Conservation (phyloP, 768 basidiomycete species). For the Tylopilus sp. region DNA sequence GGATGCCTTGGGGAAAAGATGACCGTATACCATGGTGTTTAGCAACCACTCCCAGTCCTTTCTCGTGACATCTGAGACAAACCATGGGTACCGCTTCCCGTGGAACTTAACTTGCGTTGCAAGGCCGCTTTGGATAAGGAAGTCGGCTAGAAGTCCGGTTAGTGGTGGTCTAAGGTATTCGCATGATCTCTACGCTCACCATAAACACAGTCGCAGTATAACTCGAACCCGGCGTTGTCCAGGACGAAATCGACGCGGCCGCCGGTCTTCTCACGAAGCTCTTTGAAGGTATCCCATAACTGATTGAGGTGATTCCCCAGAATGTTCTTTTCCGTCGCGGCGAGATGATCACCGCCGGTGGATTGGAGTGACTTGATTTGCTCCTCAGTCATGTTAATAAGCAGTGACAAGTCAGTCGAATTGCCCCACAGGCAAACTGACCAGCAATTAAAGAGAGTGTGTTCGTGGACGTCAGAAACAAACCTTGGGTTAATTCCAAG, state of each 20-base stretch:
- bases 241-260: slow-evolving; percentile 79
- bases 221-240: slow-evolving; percentile 81
- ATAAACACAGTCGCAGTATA: slow-evolving; percentile 86
- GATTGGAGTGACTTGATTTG: slow-evolving; percentile 96
- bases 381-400: slow-evolving; percentile 98
- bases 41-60: slow-evolving; percentile 94
- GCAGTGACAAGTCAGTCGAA: slow-evolving; percentile 89
- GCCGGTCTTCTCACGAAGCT: slow-evolving; percentile 64
- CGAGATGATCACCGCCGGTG: slow-evolving; percentile 92
- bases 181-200: slow-evolving; percentile 41
- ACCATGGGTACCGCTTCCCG: slow-evolving; percentile 94
- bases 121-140: slow-evolving; percentile 85
- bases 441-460: neutral
- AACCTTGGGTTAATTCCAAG: slow-evolving; percentile 87
- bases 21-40: slow-evolving; percentile 86
- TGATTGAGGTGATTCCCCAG: slow-evolving; percentile 76
- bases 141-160: slow-evolving; percentile 65
- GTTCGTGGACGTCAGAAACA: slow-evolving; percentile 13
- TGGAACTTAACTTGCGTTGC: slow-evolving; percentile 88
- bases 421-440: slow-evolving; percentile 97
- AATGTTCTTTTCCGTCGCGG: slow-evolving; percentile 95
- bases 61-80: slow-evolving; percentile 89
- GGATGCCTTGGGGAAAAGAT: slow-evolving; percentile 81
- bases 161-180: neutral
- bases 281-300: slow-evolving; percentile 73